Evolutionary conservation across 2,329 filamentous ascomycete genomes (phyloP), one percentile per base, ranked within the genome.

Genomic region (Fusarium sp.): DNA sequence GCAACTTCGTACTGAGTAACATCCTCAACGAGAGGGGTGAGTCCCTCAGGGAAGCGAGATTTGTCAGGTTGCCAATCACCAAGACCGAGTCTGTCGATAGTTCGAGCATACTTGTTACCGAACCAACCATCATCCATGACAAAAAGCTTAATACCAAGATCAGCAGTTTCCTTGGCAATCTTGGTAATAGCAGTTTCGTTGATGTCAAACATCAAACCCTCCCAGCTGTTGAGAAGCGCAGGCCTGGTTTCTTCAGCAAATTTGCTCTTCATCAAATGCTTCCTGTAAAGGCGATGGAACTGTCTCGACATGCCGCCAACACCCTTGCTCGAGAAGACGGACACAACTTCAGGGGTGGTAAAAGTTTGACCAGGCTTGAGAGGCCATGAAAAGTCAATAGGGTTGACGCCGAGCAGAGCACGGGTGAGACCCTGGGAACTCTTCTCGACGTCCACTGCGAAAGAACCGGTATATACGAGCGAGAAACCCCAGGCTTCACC

Each of bases 111-210:
- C 42, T 90, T 77, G 30, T 73, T 68, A 0, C 89, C 89, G 55
- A 91, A 91, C 89, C 89, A 91, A 5, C 89, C 89, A 54, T 91
- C 89, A 45, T 91, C 89, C 61, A 89, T 84, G 1, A 91, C 89
- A 44, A 91, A 89, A 0, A 91, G 82, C 63, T 86, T 85, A 25
- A 87, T 83, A 0, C 89, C 89, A 1, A 91, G 83, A 3, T 83
- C 82, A 0, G 89, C 88, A 2, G 89, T 84, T 67, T 88, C 83
- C 40, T 84, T 74, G 0, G 89, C 89, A 0, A 91, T 81, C 1
- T 81, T 80, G 22, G 88, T 84, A 42, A 91, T 84, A 1, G 83
- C 85, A 6, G 80, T 84, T 52, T 87, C 80, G 69, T 91, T 88
- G 75, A 85, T 87, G 62, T 89, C 78, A 64, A 89, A 90, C 8